These are phyloP conservation scores for Colletotrichum sp. DNA, from an alignment of 2,329 filamentous ascomycete genomes.

Conservation along the genomic window DNA sequence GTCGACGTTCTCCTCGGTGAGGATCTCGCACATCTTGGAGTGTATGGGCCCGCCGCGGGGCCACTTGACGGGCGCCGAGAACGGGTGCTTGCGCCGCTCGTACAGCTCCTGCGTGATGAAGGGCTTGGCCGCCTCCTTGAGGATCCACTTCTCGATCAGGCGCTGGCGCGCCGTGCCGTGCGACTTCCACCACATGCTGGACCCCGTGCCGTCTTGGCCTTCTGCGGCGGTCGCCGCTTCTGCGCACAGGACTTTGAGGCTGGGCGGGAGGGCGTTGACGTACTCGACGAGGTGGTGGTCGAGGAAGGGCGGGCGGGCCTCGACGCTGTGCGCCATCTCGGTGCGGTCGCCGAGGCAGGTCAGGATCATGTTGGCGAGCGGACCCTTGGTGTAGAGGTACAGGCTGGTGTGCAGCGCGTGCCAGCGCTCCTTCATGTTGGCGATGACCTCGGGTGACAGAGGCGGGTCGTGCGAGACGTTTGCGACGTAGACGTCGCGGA, in stretches of 20 bases:
- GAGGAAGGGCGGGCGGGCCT: conserved; percentile 39
- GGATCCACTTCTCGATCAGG: conserved; percentile 54
- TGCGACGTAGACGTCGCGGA: conserved; percentile 25
- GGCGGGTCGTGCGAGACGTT: not conserved
- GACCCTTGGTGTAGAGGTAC: conserved; percentile 29
- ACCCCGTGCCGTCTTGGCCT: conserved; percentile 24
- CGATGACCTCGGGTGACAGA: conserved; percentile 20
- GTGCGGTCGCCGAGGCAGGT: conserved; percentile 35
- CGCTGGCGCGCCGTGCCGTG: conserved; percentile 14
- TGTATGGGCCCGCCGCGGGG: conserved; percentile 48
- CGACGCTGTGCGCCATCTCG: conserved; percentile 41
- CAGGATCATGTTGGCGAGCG: conserved; percentile 32
- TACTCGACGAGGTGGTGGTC: conserved; percentile 37
- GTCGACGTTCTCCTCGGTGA: conserved; percentile 41
- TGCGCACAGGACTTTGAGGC: conserved; percentile 28
- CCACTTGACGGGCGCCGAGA: conserved; percentile 49
- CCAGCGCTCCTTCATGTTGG: conserved; percentile 32
- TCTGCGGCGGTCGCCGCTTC: not conserved
- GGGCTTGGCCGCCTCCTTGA: conserved; percentile 44
- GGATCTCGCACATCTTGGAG: conserved; percentile 30
- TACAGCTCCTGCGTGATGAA: conserved; percentile 56
- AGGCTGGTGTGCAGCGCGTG: conserved; percentile 31
- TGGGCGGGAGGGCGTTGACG: conserved; percentile 33
- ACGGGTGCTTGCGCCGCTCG: conserved; percentile 53
- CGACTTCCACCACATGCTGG: conserved; percentile 42